Evolutionary conservation across 257 asterid genomes (phyloP).

Genomic region (Ehretia macrophylla): DNA sequence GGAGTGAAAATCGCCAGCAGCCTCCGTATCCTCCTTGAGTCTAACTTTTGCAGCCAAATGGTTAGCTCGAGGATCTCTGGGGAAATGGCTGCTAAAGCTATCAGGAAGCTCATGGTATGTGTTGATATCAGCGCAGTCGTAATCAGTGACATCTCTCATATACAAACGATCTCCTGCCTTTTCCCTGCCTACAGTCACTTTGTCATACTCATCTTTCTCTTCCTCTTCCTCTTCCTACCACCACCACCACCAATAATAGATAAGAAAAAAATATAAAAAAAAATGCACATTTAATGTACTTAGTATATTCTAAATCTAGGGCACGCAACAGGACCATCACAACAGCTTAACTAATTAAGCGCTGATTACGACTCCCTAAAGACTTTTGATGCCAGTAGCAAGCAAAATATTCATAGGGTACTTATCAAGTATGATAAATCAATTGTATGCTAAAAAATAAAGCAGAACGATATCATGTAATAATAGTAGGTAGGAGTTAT

Average conservation of each 20-base stretch:
- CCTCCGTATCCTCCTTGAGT: conserved; percentile 73
- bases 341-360: too few relatives aligned
- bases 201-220: conserved; percentile 86
- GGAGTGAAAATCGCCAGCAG: conserved; percentile 47
- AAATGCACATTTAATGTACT: too few relatives aligned
- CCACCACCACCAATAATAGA: conserved; percentile 10
- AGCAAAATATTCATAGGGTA: too few relatives aligned
- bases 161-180: conserved; percentile 45
- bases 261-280: too few relatives aligned
- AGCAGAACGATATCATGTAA: too few relatives aligned
- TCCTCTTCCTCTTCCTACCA: conserved; percentile 95
- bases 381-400: too few relatives aligned
- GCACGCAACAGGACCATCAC: too few relatives aligned
- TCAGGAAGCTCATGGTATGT: conserved; percentile 49
- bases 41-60: conserved; percentile 69
- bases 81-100: conserved; percentile 25
- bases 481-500: too few relatives aligned
- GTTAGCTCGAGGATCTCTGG: conserved; percentile 80
- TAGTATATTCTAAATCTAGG: too few relatives aligned
- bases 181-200: conserved; percentile 60
- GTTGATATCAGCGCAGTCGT: conserved; percentile 24
- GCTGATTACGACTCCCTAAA: too few relatives aligned
- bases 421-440: too few relatives aligned
- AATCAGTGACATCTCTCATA: conserved; percentile 41
- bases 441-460: too few relatives aligned